These are phyloP conservation scores for Monosporascus sp. DNA, from an alignment of 2,329 filamentous ascomycete genomes.

Conservation along the genomic window DNA sequence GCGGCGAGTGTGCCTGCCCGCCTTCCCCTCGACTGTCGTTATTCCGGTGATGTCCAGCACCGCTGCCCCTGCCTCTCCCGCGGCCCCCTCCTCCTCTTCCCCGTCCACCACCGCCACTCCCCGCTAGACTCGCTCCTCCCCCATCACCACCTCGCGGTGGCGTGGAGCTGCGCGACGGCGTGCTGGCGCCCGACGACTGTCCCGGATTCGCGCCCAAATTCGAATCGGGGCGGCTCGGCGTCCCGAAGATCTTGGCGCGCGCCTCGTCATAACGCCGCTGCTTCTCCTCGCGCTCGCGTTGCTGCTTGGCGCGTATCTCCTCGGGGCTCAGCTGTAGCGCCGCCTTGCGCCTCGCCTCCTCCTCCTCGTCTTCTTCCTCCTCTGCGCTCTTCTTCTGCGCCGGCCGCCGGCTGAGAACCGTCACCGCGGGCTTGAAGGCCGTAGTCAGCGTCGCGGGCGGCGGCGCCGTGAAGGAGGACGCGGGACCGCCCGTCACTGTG, in stretches of 20 bases:
- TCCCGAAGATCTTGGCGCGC: constrained; percentile 78
- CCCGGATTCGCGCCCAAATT: constrained; percentile 31
- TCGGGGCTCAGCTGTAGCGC: constrained; percentile 57
- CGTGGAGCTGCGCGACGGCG: constrained; percentile 57
- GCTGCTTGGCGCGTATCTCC: constrained; percentile 71
- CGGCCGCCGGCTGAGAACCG: constrained; percentile 79
- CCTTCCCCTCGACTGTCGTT: constrained; percentile 23
- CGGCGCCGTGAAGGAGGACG: constrained; percentile 47
- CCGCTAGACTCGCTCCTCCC: not conserved
- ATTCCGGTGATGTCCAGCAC: constrained; percentile 25
- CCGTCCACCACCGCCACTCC: constrained; percentile 26
- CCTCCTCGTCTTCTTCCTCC: constrained; percentile 53
- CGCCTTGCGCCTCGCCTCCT: constrained; percentile 52
- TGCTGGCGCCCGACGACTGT: constrained; percentile 42
- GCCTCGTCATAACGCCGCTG: constrained; percentile 86
- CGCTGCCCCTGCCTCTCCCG: constrained; percentile 36
- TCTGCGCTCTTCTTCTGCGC: constrained; percentile 29
- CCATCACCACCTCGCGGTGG: constrained; percentile 38
- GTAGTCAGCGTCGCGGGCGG: constrained; percentile 48
- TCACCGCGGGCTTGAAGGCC: constrained; percentile 75
- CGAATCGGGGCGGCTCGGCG: constrained; percentile 8
- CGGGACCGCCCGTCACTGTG: constrained; percentile 52
- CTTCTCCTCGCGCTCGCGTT: constrained; percentile 80
- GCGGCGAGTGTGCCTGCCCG: constrained; percentile 10
- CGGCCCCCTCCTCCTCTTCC: constrained; percentile 42